Percentiles rank a stretch among this genome's conserved stretches.
These are phyloP conservation scores for Ophiocordyceps polyrhachis-furcata DNA, from an alignment of 2,329 filamentous ascomycete genomes.

Conservation along the genomic window DNA sequence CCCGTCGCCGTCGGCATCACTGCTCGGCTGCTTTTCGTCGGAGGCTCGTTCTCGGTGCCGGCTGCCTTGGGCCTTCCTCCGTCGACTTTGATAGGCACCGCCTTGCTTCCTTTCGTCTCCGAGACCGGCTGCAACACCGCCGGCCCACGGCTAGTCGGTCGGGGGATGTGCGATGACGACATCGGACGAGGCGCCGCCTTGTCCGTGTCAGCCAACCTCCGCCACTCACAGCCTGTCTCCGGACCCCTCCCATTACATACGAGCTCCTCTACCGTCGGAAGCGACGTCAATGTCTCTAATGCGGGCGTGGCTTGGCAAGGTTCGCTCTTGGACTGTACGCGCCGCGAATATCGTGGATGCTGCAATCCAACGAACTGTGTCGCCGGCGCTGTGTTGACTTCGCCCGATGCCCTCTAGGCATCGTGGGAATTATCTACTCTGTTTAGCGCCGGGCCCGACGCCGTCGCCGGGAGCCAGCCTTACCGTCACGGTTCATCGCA, in stretches of 20 bases:
- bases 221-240: neutral
- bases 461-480: slow-evolving; percentile 1
- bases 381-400: slow-evolving; percentile 3
- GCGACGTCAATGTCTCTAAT: slow-evolving; percentile 4
- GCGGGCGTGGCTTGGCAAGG: slow-evolving; percentile 12
- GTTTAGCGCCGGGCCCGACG: slow-evolving; percentile 2
- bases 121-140: slow-evolving; percentile 2
- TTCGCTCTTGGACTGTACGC: slow-evolving; percentile 29
- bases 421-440: slow-evolving; percentile 5
- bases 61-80: neutral
- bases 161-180: slow-evolving; percentile 9
- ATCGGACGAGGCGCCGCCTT: slow-evolving; percentile 8
- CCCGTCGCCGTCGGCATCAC: neutral
- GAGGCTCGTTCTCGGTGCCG: slow-evolving; percentile 4
- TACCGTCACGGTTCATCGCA: slow-evolving; percentile 3
- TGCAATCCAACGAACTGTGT: slow-evolving; percentile 9
- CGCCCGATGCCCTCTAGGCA: slow-evolving; percentile 7
- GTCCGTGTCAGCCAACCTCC: neutral
- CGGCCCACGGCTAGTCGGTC: slow-evolving; percentile 5
- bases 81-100: neutral
- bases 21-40: slow-evolving; percentile 1
- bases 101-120: slow-evolving; percentile 1
- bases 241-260: slow-evolving; percentile 1
- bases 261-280: neutral
- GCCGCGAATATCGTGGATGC: slow-evolving; percentile 21